Conservation (phyloP, 1,139 yeast genomes). For the Geotrichum restrictum region DNA sequence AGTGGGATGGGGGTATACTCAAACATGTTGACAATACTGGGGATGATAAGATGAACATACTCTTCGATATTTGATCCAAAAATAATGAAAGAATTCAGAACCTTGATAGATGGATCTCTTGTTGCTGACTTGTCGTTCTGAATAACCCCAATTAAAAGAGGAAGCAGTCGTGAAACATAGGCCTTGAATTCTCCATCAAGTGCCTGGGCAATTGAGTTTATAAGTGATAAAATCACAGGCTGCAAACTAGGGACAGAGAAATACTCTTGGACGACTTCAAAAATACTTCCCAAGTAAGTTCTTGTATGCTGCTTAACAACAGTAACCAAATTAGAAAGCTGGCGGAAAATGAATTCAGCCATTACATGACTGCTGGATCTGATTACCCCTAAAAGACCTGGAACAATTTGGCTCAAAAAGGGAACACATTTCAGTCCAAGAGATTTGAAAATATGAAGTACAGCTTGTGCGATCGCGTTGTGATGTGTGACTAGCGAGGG, state of each 20-base stretch:
- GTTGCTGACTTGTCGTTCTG: constrained; percentile 71
- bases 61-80: constrained; percentile 89
- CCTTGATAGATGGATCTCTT: constrained; percentile 62
- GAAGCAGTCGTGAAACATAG: constrained; percentile 72
- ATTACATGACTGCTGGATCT: constrained; percentile 74
- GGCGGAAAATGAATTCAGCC: constrained; percentile 87
- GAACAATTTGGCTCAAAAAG: constrained; percentile 82
- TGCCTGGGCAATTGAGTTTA: constrained; percentile 81
- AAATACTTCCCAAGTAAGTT: constrained; percentile 72
- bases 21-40: constrained; percentile 75
- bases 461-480: constrained; percentile 85
- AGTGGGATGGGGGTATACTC: constrained; percentile 51
- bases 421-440: constrained; percentile 85
- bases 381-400: constrained; percentile 84
- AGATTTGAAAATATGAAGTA: constrained; percentile 84
- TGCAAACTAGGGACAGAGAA: constrained; percentile 67
- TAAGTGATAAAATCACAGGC: constrained; percentile 70
- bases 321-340: constrained; percentile 69
- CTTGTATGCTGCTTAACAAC: constrained; percentile 89
- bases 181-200: constrained; percentile 89
- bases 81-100: constrained; percentile 81
- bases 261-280: constrained; percentile 69
- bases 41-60: constrained; percentile 77
- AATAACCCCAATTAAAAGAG: constrained; percentile 68
- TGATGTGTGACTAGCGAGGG: constrained; percentile 85